phyloP scores from a whole-genome alignment of 768 basidiomycete genomes.

The Boletus rubropictus region DNA sequence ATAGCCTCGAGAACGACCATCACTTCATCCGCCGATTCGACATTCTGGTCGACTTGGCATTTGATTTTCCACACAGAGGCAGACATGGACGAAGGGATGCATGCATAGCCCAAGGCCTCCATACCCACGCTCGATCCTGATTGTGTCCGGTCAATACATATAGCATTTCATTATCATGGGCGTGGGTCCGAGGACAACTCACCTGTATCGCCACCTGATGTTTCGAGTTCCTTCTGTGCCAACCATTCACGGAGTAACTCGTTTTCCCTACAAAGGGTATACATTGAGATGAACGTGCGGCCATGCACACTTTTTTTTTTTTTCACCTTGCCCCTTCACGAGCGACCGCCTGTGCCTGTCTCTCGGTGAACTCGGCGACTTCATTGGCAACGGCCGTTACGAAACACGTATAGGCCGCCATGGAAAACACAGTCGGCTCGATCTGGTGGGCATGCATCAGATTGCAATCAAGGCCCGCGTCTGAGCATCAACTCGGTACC shows the following conservation, averaged over 20 bases:
- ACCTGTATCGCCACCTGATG: neutral
- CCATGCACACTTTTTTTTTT: no score
- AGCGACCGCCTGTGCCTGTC: conserved; percentile 32
- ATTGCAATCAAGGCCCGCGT: neutral
- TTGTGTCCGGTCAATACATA: neutral
- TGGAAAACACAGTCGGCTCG: conserved; percentile 47
- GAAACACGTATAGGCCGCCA: conserved; percentile 44
- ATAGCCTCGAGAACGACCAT: conserved; percentile 56
- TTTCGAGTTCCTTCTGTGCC: conserved; percentile 19
- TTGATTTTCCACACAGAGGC: conserved; percentile 50
- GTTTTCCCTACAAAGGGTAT: conserved; percentile 32
- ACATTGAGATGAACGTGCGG: neutral
- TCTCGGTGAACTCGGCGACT: conserved; percentile 36
- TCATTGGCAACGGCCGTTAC: conserved; percentile 38
- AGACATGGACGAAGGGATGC: conserved; percentile 34
- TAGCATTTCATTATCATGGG: neutral
- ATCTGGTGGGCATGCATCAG: conserved; percentile 31
- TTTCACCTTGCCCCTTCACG: conserved; percentile 38
- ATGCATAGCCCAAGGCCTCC: conserved; percentile 2
- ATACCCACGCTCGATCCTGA: conserved; percentile 1
- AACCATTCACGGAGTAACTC: conserved; percentile 43
- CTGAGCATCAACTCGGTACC: conserved; percentile 24
- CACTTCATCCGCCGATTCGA: conserved; percentile 38
- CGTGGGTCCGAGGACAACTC: neutral
- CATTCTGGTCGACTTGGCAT: conserved; percentile 37